Evolutionary conservation across 345 rosid genomes (phyloP), one percentile per base, ranked within the genome.

Genomic region (Populus nigra): DNA sequence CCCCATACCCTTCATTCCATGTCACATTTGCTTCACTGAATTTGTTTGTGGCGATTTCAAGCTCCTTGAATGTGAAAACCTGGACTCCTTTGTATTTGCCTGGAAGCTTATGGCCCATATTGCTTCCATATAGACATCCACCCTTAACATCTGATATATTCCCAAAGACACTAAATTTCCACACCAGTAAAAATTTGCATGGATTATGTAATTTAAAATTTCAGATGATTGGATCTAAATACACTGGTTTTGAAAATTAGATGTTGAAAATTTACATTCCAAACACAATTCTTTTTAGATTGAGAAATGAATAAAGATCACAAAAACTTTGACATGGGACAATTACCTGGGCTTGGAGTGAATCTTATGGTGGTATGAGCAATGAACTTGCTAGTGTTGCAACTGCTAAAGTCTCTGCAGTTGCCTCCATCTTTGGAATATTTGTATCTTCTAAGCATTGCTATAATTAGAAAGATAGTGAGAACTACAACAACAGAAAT

Each of bases 31-130:
- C 88, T 55, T 87, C 91, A n/a, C 81, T 86, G 79, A 94, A 94
- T 55, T 72, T 78, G 23, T 83, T 84, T 1, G 98, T 91, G 12
- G 92, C 97, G 35, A 75, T 68, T 80, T 93, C 95, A 17, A 94
- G 85, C 85, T 93, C 98, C 63, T 80, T 93, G 88, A 87, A 93
- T 68, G 97, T 93, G 85, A 89, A 91, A 77, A 91, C 98, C 78
- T 94, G 97, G 18, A 88, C 94, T 27, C 91, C 90, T 83, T 41
- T 87, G 8, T 57, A 16, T 39, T 79, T 79, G 43, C 63, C 78
- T 41, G 77, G 59, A 75, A 83, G 39, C 29, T 69, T 71, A 17
- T 75, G 83, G 31, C 77, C 81, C 84, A 82, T 20, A 61, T 57
- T 84, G 36, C 85, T 88, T 73, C 86, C 88, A 70, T 82, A 68